phyloP scores from a whole-genome alignment of 176 grass and related monocot species.

The Ensete glaucum region DNA sequence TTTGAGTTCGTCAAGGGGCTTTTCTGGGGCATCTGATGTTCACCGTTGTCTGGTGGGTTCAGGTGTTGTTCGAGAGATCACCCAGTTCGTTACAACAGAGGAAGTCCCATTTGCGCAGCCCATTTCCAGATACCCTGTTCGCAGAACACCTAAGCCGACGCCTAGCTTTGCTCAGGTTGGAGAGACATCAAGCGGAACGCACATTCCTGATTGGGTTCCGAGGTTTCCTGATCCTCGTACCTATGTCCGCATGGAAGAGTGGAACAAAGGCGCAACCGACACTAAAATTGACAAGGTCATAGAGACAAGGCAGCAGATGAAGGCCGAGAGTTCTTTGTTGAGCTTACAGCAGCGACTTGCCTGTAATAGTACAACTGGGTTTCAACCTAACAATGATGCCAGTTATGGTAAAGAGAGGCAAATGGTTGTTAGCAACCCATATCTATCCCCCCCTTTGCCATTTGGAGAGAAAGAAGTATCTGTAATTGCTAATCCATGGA shows the following conservation, averaged over 20 bases:
- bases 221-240: constrained; percentile 61
- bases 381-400: constrained; percentile 14
- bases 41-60: constrained; percentile 54
- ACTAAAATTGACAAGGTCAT: constrained; percentile 41
- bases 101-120: constrained; percentile 56
- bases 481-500: constrained; percentile 30
- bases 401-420: constrained; percentile 44
- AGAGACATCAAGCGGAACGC: constrained; percentile 30
- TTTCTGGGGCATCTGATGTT: constrained; percentile 39
- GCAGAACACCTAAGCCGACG: not conserved
- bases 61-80: constrained; percentile 52
- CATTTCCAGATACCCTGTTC: constrained; percentile 51
- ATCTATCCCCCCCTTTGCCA: constrained; percentile 45
- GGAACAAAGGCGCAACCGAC: constrained; percentile 32
- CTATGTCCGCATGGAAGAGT: constrained; percentile 37
- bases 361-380: constrained; percentile 29
- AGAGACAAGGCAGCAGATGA: constrained; percentile 44
- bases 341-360: constrained; percentile 62
- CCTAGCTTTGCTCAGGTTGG: constrained; percentile 29
- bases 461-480: constrained; percentile 47
- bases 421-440: constrained; percentile 42
- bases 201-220: constrained; percentile 70
- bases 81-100: constrained; percentile 31
- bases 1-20: constrained; percentile 52
- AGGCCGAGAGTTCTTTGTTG: constrained; percentile 67